Evolutionary conservation across 2,329 filamentous ascomycete species (phyloP), one percentile per base, ranked within the genome.

Genomic region (Aspergillus cejpii): DNA sequence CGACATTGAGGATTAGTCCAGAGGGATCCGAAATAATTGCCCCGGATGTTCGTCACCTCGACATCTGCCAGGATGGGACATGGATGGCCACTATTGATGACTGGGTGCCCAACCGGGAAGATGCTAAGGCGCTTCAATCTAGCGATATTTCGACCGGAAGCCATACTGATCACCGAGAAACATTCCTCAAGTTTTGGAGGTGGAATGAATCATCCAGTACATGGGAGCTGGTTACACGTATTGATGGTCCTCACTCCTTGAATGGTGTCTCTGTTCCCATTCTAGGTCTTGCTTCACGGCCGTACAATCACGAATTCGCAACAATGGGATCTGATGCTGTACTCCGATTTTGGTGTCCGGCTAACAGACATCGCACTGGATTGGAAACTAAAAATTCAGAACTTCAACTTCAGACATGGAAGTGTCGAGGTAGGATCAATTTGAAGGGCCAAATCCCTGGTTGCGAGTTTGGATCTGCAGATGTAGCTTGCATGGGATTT

Each of bases 31-130:
- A 78, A 3, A 80, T 97, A 39, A 75, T 80, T 11, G 86, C 95
- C 55, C 91, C 92, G 0, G 79, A 84, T 49, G 78, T 95, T 37
- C 84, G 79, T 5, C 79, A 85, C 44, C 72, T 97, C 40, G 78
- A 83, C 34, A 80, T 92, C 54, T 91, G 86, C 34, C 72, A 77
- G 39, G 84, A 97, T 60, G 91, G 91, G 14, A 77, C 81, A 53
- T 97, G 91, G 90, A 77, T 98, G 45, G 90, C 85, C 3, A 96
- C 88, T 1, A 79, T 94, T 1, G 92, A 98, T 62, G 86, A 90
- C 59, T 98, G 92, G 92, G 76, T 78, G 41, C 89, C 89, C 1
- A 80, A 86, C 7, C 69, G 72, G 10, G 73, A 78, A 48, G 89
- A 96, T 59, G 67, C 86, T 11, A 75, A 79, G 29, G 76, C 76